phyloP scores from a whole-genome alignment of 1,139 yeast species.

The Wickerhamomyces sp. region DNA sequence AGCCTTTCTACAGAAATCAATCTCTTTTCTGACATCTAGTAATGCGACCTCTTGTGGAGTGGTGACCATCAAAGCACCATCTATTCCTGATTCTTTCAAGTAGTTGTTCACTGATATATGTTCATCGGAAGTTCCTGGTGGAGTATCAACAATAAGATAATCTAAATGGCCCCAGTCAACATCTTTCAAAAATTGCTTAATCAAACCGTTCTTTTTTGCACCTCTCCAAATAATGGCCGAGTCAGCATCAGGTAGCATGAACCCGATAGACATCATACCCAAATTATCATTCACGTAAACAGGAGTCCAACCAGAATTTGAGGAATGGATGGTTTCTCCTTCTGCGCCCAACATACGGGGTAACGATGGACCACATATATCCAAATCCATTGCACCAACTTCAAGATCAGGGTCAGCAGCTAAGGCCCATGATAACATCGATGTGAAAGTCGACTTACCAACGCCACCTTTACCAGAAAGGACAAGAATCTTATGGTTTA shows the following conservation, averaged over 20 bases:
- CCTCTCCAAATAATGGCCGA: constrained; percentile 98
- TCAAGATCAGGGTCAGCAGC: constrained; percentile 86
- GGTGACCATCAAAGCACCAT: constrained; percentile 92
- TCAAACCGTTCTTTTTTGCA: constrained; percentile 86
- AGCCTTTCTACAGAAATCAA: constrained; percentile 91
- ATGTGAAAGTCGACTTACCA: constrained; percentile 93
- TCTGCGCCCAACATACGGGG: constrained; percentile 94
- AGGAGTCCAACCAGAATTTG: constrained; percentile 94
- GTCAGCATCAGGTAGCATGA: constrained; percentile 90
- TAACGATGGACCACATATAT: constrained; percentile 95
- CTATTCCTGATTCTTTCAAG: constrained; percentile 85
- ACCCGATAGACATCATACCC: constrained; percentile 94
- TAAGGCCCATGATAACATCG: constrained; percentile 93
- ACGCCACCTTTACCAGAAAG: constrained; percentile 98
- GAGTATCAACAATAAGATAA: constrained; percentile 89
- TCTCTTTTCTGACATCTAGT: constrained; percentile 91
- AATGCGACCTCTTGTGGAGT: constrained; percentile 98
- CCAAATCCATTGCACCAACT: constrained; percentile 95
- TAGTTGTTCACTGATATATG: constrained; percentile 87
- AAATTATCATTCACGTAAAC: constrained; percentile 93
- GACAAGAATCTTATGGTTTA: constrained; percentile 80
- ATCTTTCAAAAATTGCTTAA: constrained; percentile 90
- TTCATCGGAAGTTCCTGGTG: constrained; percentile 98
- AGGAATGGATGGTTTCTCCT: constrained; percentile 81
- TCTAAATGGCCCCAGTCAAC: constrained; percentile 96